Evolutionary conservation across 1,284 basidiomycete species (phyloP).

Genomic region (Ustilago crameri): DNA sequence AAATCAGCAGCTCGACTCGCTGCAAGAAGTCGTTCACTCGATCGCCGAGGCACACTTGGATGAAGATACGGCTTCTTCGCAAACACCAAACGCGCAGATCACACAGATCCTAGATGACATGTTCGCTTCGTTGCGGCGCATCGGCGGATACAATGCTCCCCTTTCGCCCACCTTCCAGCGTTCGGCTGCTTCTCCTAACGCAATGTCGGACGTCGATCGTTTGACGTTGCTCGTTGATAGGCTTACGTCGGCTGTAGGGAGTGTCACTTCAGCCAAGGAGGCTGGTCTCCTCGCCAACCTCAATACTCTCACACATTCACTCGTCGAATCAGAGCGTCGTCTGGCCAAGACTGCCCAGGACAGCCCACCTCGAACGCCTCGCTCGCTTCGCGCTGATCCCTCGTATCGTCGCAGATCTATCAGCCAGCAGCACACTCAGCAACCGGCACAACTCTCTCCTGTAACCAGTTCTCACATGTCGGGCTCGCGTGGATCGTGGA

Average conservation of each 20-base stretch:
- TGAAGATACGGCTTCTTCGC: neutral
- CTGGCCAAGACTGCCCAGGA: slow-evolving; percentile 12
- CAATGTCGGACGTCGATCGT: slow-evolving; percentile 31
- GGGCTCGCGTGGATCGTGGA: slow-evolving; percentile 23
- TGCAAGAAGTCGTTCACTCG: slow-evolving; percentile 32
- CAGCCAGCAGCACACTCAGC: slow-evolving; percentile 2
- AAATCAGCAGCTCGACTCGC: slow-evolving; percentile 32
- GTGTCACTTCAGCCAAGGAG: slow-evolving; percentile 5
- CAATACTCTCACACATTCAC: slow-evolving; percentile 7
- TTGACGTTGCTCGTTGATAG: slow-evolving; percentile 35
- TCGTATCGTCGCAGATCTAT: slow-evolving; percentile 18
- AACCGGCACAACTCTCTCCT: slow-evolving; percentile 17
- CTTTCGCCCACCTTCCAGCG: slow-evolving; percentile 33
- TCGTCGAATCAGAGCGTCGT: slow-evolving; percentile 28
- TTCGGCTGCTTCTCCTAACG: neutral
- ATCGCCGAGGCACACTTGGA: slow-evolving; percentile 30
- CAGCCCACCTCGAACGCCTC: slow-evolving; percentile 33
- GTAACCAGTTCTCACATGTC: slow-evolving; percentile 17
- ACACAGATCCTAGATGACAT: slow-evolving; percentile 39
- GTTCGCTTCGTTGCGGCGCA: slow-evolving; percentile 35
- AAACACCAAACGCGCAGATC: slow-evolving; percentile 9
- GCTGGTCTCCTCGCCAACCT: slow-evolving; percentile 23
- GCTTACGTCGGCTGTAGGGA: slow-evolving; percentile 6
- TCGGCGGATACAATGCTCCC: slow-evolving; percentile 32
- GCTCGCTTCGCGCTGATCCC: slow-evolving; percentile 9